A percentile compares a stretch with the other conserved stretches of the same genome.
Conservation (phyloP, 805 yeast genomes). For the Candida oleophila region DNA sequence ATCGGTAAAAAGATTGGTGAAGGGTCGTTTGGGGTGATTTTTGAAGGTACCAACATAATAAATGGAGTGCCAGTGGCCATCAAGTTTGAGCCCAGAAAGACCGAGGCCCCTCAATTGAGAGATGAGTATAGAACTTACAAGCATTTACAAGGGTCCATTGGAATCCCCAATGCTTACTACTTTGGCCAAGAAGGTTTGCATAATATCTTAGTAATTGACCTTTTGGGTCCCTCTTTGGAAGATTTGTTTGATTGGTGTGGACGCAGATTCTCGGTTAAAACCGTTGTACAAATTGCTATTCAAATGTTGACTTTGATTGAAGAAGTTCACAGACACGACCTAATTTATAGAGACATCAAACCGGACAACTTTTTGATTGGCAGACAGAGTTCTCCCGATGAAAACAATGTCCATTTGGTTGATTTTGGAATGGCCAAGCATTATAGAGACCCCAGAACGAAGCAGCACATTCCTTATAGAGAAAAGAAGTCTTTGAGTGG, state of each 20-base stretch:
- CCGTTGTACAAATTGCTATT: slow-evolving; percentile 71
- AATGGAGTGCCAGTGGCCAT: slow-evolving; percentile 69
- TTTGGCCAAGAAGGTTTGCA: slow-evolving; percentile 86
- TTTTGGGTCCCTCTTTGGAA: slow-evolving; percentile 78
- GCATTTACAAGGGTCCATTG: slow-evolving; percentile 63
- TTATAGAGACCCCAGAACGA: slow-evolving; percentile 75
- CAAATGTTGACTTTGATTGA: slow-evolving; percentile 77
- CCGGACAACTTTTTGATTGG: slow-evolving; percentile 83
- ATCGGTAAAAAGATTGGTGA: slow-evolving; percentile 85
- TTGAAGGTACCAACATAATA: slow-evolving; percentile 74
- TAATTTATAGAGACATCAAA: slow-evolving; percentile 78
- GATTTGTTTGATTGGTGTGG: slow-evolving; percentile 90
- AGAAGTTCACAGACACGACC: slow-evolving; percentile 72
- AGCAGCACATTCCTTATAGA: slow-evolving; percentile 79
- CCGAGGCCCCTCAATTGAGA: slow-evolving; percentile 81
- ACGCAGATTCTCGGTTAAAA: slow-evolving; percentile 65
- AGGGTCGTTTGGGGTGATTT: slow-evolving; percentile 83
- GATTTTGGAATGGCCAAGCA: slow-evolving; percentile 90
- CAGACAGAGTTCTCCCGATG: slow-evolving; percentile 55
- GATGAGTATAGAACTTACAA: slow-evolving; percentile 81
- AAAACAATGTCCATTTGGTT: slow-evolving; percentile 68
- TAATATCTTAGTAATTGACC: slow-evolving; percentile 71
- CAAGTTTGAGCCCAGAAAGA: slow-evolving; percentile 76
- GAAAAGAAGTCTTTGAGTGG: slow-evolving; percentile 80
- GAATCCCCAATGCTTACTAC: slow-evolving; percentile 81